Base-by-base conservation (phyloP, 345 rosid genomes). In the Populus tremula region DNA sequence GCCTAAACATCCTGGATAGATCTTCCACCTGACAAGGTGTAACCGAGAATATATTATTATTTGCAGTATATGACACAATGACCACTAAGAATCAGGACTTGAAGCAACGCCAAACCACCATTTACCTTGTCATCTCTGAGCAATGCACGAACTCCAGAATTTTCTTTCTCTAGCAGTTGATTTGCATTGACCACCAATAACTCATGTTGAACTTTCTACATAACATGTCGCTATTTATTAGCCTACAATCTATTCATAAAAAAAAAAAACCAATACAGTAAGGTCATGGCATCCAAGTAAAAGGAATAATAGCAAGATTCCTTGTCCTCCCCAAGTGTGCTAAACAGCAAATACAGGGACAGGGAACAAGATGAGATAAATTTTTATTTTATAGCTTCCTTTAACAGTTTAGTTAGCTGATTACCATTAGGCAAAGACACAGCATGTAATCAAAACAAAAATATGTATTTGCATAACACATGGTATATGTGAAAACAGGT, bases 1-100 rank as follows among this genome's bases (percentile, higher is more conserved):
- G 99, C 87, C 93, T 89, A 84, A 89, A 91, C 93, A 94, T 96
- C 89, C 99, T 88, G 35, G 98, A 96, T 74, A 96, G 92, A 84
- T 96, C 99, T 23, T 90, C 98, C 74, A 88, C 91, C 99, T 96
- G 81, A 69, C 43, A 77, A 27, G 25, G 38, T 11, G 65, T 50
- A 69, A 63, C 76, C n/a, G 66, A 73, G 64, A 47, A 33, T 23
- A 27, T 36, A 72, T 65, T 27, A 39, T 68, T 14, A 38, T 74
- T 53, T n/a, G 61, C 36, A 8, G 18, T 13, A 54, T 8, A 29
- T 43, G 54, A 49, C 53, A 36, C 49, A 71, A 33, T 5, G 54
- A 13, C 43, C 43, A 39, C 39, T 16, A 18, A 64, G 5, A 20
- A 31, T 53, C 62, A 38, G 61, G 59, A 70, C 41, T 71, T 18